A percentile compares a stretch with the other conserved stretches of the same genome.
These are phyloP conservation scores for Kalmusia sp. DNA, from an alignment of 2,329 filamentous ascomycete genomes.

Conservation along the genomic window DNA sequence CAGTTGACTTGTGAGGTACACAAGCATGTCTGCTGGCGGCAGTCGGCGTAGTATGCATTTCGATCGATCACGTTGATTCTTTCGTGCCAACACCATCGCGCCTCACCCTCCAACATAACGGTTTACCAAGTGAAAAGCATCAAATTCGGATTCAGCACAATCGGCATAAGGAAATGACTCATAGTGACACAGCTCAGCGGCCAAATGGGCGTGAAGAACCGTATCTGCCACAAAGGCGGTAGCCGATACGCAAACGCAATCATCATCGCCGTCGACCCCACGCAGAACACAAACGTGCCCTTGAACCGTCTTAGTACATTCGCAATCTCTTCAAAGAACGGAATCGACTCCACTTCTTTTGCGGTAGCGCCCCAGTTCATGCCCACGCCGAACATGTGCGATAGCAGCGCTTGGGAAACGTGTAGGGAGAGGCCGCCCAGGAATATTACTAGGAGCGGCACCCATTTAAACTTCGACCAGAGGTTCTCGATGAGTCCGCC, in stretches of 20 bases:
- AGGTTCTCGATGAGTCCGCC: constrained; percentile 58
- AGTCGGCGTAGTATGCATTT: too few species aligned
- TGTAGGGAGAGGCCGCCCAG: constrained; percentile 82
- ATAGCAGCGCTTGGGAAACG: constrained; percentile 78
- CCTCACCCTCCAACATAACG: too few species aligned
- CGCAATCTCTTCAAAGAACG: constrained; percentile 85
- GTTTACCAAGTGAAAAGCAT: constrained; percentile 83
- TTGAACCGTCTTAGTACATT: constrained; percentile 82
- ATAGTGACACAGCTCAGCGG: constrained; percentile 73
- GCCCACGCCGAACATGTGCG: constrained; percentile 85
- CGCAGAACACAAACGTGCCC: constrained; percentile 66
- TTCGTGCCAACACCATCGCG: too few species aligned
- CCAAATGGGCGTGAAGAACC: constrained; percentile 69
- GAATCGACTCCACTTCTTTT: constrained; percentile 81
- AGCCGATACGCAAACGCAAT: constrained; percentile 71
- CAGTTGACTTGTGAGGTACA: too few species aligned
- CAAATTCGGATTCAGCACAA: constrained; percentile 78
- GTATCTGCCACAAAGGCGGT: constrained; percentile 62
- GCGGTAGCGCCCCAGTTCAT: constrained; percentile 87
- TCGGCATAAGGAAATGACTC: constrained; percentile 73
- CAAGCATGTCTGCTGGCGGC: too few species aligned
- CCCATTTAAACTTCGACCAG: constrained; percentile 68
- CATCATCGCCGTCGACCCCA: constrained; percentile 67
- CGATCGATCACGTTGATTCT: too few species aligned
- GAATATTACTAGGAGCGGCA: constrained; percentile 76